A percentile compares a stretch with the other conserved stretches of the same genome.
Conservation (phyloP, 805 yeast genomes). For the Yarrowia divulgata region DNA sequence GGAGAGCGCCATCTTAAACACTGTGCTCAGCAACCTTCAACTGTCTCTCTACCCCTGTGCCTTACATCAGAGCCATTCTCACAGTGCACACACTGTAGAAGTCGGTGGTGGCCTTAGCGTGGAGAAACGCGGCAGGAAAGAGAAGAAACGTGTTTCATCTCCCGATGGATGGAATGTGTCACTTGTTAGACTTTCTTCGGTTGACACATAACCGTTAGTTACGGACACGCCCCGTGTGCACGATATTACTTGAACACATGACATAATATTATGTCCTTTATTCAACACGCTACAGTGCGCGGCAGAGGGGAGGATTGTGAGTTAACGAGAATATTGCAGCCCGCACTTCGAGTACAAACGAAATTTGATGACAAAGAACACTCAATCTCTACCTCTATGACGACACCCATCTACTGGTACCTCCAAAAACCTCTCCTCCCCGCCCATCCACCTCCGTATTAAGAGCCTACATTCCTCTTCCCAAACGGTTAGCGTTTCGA, state of each 20-base stretch:
- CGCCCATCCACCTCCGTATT: neutral
- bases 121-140: no score
- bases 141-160: neutral
- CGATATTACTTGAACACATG: neutral
- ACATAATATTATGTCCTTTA: neutral
- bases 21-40: conserved; percentile 3
- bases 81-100: no score
- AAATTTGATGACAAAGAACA: no score
- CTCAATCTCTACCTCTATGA: no score
- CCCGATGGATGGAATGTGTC: neutral
- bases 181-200: neutral
- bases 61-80: neutral
- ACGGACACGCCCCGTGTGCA: no score
- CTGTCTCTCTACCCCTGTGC: conserved; percentile 2
- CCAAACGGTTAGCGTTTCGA: conserved; percentile 5
- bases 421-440: no score
- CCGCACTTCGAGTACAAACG: no score
- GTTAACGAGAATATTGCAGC: no score
- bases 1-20: neutral
- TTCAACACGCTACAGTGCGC: neutral
- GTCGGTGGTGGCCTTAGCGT: no score
- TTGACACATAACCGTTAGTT: neutral
- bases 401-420: no score
- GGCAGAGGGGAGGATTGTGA: no score
- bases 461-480: conserved; percentile 19